Evolutionary conservation across 371 early-diverging fungal genomes (phyloP).

Genomic region (Mucor irregularis): DNA sequence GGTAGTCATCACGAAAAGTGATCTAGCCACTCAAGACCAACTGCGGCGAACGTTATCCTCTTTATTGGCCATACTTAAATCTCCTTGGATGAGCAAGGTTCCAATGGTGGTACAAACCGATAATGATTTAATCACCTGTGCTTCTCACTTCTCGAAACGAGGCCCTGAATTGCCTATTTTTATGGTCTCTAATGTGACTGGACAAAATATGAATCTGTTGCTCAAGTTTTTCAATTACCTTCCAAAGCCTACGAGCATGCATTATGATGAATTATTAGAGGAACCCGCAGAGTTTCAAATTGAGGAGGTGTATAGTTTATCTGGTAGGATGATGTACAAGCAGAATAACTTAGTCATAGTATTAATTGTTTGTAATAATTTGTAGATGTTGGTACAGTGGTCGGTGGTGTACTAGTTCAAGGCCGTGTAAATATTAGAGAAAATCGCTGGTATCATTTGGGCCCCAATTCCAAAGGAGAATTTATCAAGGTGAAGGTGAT

Average conservation of each 20-base stretch:
- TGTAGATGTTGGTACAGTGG: conserved; percentile 55
- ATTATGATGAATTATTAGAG: conserved; percentile 41
- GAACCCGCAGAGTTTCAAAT: conserved; percentile 80
- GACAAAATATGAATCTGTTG: conserved; percentile 77
- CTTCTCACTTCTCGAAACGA: conserved; percentile 58
- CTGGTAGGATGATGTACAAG: conserved; percentile 59
- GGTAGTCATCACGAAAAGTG: conserved; percentile 88
- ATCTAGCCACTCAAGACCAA: conserved; percentile 82
- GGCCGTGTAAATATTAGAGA: conserved; percentile 46
- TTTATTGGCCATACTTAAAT: conserved; percentile 67
- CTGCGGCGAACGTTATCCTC: conserved; percentile 57
- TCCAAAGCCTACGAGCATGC: conserved; percentile 42
- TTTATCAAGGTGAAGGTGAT: conserved; percentile 61
- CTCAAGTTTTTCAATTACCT: conserved; percentile 75
- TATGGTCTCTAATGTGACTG: conserved; percentile 87
- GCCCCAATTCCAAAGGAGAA: conserved; percentile 55
- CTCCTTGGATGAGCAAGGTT: conserved; percentile 75
- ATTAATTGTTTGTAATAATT: neutral
- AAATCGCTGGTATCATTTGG: conserved; percentile 43
- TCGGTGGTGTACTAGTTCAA: conserved; percentile 56
- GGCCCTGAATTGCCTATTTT: conserved; percentile 79
- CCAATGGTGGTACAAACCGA: conserved; percentile 75
- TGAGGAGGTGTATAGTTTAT: conserved; percentile 84
- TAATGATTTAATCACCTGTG: conserved; percentile 71
- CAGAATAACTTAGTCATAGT: neutral